Percentiles rank a stretch among this genome's conserved stretches.
phyloP scores from a whole-genome alignment of 2,329 filamentous ascomycete genomes.

The Exophiala viscosa region DNA sequence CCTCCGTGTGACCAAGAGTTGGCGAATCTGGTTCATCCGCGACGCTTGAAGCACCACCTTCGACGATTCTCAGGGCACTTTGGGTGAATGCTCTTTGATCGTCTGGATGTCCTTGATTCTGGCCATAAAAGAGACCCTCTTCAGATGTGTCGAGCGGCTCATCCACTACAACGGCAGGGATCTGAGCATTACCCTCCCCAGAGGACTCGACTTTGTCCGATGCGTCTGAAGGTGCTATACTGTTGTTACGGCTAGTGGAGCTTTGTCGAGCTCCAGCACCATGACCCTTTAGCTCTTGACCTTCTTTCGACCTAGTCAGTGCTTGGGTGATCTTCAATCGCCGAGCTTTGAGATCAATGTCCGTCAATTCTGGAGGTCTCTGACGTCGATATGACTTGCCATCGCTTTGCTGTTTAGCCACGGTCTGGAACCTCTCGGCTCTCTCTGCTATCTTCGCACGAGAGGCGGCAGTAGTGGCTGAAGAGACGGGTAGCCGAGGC shows the following conservation, averaged over 20 bases:
- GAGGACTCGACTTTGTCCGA: conserved; percentile 5
- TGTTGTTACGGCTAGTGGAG: conserved; percentile 14
- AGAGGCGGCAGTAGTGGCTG: conserved; percentile 68
- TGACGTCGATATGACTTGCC: conserved; percentile 37
- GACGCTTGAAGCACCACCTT: conserved; percentile 4
- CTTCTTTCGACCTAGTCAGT: conserved; percentile 59
- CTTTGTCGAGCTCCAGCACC: not conserved
- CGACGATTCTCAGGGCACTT: conserved; percentile 26
- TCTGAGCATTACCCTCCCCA: conserved; percentile 4
- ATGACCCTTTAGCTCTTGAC: conserved; percentile 20
- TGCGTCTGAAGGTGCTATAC: conserved; percentile 18
- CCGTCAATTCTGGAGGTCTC: conserved; percentile 61
- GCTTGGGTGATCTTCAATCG: conserved; percentile 79
- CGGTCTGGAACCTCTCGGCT: conserved; percentile 52
- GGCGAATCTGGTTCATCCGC: conserved; percentile 40
- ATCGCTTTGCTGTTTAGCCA: conserved; percentile 38
- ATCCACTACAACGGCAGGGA: conserved; percentile 22
- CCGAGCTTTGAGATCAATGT: conserved; percentile 79
- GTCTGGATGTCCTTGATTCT: conserved; percentile 9
- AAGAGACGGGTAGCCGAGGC: conserved; percentile 73
- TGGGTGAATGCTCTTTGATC: conserved; percentile 28
- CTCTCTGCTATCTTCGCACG: conserved; percentile 62
- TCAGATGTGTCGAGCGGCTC: conserved; percentile 15
- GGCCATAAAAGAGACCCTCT: conserved; percentile 17
- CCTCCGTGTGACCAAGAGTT: conserved; percentile 43